A percentile compares a stretch with the other conserved stretches of the same genome.
These are phyloP conservation scores for Chlamydomonas incerta DNA, from an alignment of 139 green algal species.

Conservation along the genomic window DNA sequence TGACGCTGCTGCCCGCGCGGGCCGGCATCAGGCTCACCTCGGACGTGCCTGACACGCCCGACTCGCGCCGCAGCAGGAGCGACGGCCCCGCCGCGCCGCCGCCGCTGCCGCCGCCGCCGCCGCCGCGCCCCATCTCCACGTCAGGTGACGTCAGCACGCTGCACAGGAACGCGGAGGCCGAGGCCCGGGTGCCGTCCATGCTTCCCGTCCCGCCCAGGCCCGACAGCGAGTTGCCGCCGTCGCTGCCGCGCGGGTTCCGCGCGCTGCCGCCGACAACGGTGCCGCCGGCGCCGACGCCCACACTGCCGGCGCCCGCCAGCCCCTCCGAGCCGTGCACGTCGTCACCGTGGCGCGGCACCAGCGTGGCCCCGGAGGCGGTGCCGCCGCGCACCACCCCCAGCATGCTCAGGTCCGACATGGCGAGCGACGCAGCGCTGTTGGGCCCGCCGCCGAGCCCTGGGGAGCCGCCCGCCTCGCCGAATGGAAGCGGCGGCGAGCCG, in stretches of 20 bases:
- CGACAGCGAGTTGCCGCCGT: not conserved
- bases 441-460: not conserved
- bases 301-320: not conserved
- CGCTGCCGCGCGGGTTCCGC: not conserved
- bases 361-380: not conserved
- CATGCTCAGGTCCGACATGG: slow-evolving; percentile 5
- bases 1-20: too few relatives aligned
- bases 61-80: not conserved
- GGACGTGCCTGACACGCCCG: not conserved
- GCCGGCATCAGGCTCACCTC: not conserved
- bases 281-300: not conserved
- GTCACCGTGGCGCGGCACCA: not conserved
- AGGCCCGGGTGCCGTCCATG: not conserved
- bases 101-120: not conserved
- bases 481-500: too few relatives aligned
- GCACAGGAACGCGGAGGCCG: too few relatives aligned
- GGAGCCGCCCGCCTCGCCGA: not conserved
- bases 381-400: not conserved
- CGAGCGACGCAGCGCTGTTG: not conserved
- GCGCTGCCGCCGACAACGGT: not conserved
- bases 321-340: not conserved
- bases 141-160: too few relatives aligned
- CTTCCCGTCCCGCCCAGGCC: not conserved
- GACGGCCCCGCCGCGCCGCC: too few relatives aligned
- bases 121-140: too few relatives aligned